Base-by-base conservation (phyloP, 73 alveolate genomes). In the Paraurostyla sp. region DNA sequence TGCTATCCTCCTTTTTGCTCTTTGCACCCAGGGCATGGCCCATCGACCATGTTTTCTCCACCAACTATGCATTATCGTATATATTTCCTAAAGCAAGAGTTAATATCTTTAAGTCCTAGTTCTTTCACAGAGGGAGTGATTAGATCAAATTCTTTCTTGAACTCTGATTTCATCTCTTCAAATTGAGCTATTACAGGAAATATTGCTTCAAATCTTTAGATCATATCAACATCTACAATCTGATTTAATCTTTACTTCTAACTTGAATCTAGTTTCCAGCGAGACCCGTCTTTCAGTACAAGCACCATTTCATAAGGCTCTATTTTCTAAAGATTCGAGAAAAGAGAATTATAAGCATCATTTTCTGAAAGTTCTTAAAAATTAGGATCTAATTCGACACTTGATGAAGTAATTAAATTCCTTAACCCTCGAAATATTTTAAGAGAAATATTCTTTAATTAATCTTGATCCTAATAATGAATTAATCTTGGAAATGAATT, bases 241-340 rank as follows among this genome's bases (percentile, higher is more conserved):
- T 73, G 36, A 50, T 40, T 43, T 48, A 73, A 27, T 50, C 35
- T 73, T 33, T 73, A 29, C 18, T 45, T 48, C 41, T 73, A 33
- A 23, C 15, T 22, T 48, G 87, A 71, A 45, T 73, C 87, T 6
- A 73, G 32, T 50, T 73, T 73, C 87, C 87, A 73, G 4, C 87
- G 23, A 40, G 87, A 73, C 2, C 71, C 87, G 46, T 73, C 87
- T 36, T 73, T 16, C 71, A 73, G 9, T 13, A 73, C 87, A 1
- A 73, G 32, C 2, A 73, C 87, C 87, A 73, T 73, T 25, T 73
- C 87, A 25, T 73, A 73, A 6, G 87, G 71, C n/a, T 73, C 56
- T 11, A 13, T 1, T 73, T 40, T 20, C 18, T 13, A 25, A 6
- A 2, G 52, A 16, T 23, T 13, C 16, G 52, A 6, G 41, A 73